Base-by-base conservation (phyloP, 805 yeast species). In the Limtongia smithiae region DNA sequence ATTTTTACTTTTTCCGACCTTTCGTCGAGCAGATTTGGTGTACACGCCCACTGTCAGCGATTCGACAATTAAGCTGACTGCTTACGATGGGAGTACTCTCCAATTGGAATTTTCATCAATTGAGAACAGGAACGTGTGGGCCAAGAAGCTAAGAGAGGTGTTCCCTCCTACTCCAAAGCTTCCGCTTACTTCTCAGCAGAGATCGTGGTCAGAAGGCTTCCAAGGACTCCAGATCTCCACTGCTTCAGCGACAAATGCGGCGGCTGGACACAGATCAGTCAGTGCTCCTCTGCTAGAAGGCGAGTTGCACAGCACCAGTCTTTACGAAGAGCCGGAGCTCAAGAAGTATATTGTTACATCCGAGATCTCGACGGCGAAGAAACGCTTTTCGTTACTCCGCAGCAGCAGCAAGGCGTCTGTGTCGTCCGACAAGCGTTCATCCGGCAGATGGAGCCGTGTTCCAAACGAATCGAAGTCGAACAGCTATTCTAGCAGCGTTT, bases 1-100 rank as follows among this genome's bases (percentile, higher is more conserved):
- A 12, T 54, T 43, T 25, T 48, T 54, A 8, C 42, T 54, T 14
- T 54, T 54, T 28, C 58, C 58, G 4, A 42, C 57, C 1, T 54
- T 54, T 17, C 37, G 58, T 14, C 38, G 51, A 12, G 52, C 51
- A 3, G 58, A 54, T 27, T 33, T 54, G 17, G 50, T 51, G n/a
- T 54, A 42, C 37, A 27, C 40, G 2, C 40, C 35, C 4, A 27
- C 44, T 3, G 4, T n/a, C 9, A 27, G 27, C 22, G 21, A 34
- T 11, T 32, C 43, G 12, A 30, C 42, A 4, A 34, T 51, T 21
- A 21, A 37, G n/a, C 43, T 54, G 7, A 34, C 32, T n/a, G 46
- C 58, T 5, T 49, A 44, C 41, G 44, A 54, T 40, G 52, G 40
- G 25, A 54, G 58, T 30, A 12, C 24, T 7, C 12, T 54, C 8